A percentile compares a stretch with the other conserved stretches of the same genome.
These are phyloP conservation scores for Pholiota adiposa DNA, from an alignment of 1,284 basidiomycete species.

Conservation along the genomic window DNA sequence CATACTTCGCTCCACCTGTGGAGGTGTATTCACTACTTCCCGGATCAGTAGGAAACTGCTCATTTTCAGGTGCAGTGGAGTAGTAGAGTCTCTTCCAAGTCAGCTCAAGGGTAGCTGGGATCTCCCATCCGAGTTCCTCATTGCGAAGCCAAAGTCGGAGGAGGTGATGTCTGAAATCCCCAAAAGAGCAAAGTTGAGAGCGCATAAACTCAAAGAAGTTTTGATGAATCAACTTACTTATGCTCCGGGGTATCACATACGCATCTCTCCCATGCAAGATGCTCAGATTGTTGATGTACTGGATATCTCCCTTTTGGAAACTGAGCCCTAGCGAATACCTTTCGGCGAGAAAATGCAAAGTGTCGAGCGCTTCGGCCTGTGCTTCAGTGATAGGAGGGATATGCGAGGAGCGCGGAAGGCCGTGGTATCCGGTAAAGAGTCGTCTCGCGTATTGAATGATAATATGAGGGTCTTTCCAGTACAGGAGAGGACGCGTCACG, in stretches of 20 bases:
- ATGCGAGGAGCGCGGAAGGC: slow-evolving; percentile 26
- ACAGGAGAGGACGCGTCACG: slow-evolving; percentile 39
- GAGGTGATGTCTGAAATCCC: neutral
- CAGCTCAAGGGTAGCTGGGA: slow-evolving; percentile 27
- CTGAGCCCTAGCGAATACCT: slow-evolving; percentile 42
- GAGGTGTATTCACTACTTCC: neutral
- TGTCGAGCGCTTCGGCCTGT: slow-evolving; percentile 47
- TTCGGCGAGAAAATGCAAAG: slow-evolving; percentile 43
- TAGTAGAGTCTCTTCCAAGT: slow-evolving; percentile 25
- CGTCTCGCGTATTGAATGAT: slow-evolving; percentile 48
- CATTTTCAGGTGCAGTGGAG: neutral
- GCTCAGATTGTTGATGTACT: slow-evolving; percentile 48
- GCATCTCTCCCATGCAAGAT: slow-evolving; percentile 46
- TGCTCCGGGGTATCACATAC: slow-evolving; percentile 40
- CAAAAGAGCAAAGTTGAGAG: neutral
- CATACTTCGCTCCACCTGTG: neutral
- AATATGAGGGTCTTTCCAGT: slow-evolving; percentile 36
- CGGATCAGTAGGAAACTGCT: slow-evolving; percentile 11
- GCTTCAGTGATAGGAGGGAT: slow-evolving; percentile 50
- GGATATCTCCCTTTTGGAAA: slow-evolving; percentile 49
- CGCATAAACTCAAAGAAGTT: neutral
- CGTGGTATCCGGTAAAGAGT: slow-evolving; percentile 39
- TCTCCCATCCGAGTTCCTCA: slow-evolving; percentile 34
- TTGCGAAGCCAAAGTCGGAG: slow-evolving; percentile 33
- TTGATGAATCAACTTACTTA: slow-evolving; percentile 29